These are phyloP conservation scores for Pseudogymnoascus sp. DNA, from an alignment of 2,329 filamentous ascomycete species.

Conservation along the genomic window DNA sequence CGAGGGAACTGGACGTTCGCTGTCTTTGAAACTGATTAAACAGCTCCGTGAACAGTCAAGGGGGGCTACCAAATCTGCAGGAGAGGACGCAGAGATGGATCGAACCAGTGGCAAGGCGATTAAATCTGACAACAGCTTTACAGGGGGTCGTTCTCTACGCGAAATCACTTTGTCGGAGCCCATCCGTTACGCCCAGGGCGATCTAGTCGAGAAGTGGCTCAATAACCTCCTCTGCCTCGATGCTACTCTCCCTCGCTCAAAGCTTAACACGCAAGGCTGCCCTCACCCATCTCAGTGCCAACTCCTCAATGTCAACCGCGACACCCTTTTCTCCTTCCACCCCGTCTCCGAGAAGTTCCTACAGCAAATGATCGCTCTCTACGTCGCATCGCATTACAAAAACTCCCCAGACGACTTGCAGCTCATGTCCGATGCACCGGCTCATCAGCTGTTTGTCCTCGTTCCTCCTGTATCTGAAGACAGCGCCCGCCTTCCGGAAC, in stretches of 20 bases:
- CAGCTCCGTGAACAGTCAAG: slow-evolving; percentile 90
- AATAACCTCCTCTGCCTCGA: slow-evolving; percentile 91
- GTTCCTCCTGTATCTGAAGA: slow-evolving; percentile 76
- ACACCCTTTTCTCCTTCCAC: slow-evolving; percentile 97
- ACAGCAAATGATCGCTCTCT: slow-evolving; percentile 96
- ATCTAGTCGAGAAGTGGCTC: slow-evolving; percentile 91
- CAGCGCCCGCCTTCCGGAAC: slow-evolving; percentile 74
- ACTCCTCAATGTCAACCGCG: slow-evolving; percentile 86
- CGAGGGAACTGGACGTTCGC: slow-evolving; percentile 88
- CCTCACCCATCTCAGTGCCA: slow-evolving; percentile 89
- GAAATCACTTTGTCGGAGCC: slow-evolving; percentile 92
- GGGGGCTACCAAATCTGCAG: slow-evolving; percentile 46
- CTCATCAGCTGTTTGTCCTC: slow-evolving; percentile 91
- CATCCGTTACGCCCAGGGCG: slow-evolving; percentile 86
- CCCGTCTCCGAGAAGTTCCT: slow-evolving; percentile 94
- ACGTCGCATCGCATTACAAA: slow-evolving; percentile 96
- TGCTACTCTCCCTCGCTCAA: slow-evolving; percentile 75
- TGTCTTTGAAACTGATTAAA: slow-evolving; percentile 94
- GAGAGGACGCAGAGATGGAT: slow-evolving; percentile 60
- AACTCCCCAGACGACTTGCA: slow-evolving; percentile 98
- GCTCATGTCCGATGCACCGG: slow-evolving; percentile 94
- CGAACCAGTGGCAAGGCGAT: slow-evolving; percentile 66
- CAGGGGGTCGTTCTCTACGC: slow-evolving; percentile 68
- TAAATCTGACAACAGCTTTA: slow-evolving; percentile 52
- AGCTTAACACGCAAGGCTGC: slow-evolving; percentile 64